Evolutionary conservation across 306 rosid genomes (phyloP).

Genomic region (Gynostemma pentaphyllum): DNA sequence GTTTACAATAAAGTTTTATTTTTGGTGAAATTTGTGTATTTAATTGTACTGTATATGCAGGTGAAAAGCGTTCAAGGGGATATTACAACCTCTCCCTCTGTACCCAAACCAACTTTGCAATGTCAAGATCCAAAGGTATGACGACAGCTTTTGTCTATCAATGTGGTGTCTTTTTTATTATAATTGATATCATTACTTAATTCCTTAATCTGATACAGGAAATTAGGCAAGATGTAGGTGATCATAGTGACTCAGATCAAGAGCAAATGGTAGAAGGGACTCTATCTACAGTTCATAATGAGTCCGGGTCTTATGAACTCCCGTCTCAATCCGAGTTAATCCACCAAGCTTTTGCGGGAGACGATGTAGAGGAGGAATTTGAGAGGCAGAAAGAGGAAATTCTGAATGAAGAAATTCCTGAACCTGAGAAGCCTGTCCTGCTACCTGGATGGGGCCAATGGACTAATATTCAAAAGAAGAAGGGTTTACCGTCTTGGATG

Average conservation of each 20-base stretch:
- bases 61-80: conserved; percentile 27
- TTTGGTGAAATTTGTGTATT: not conserved
- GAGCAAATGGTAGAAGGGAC: conserved; percentile 77
- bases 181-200: conserved; percentile 7
- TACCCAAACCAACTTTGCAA: conserved; percentile 15
- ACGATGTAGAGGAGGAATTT: conserved; percentile 81
- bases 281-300: conserved; percentile 43
- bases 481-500: conserved; percentile 82
- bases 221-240: conserved; percentile 34
- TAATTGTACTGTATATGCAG: conserved; percentile 29
- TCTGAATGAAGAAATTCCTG: conserved; percentile 74
- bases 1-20: not conserved
- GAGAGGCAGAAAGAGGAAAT: conserved; percentile 59
- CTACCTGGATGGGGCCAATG: conserved; percentile 99
- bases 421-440: conserved; percentile 65
- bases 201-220: conserved; percentile 24
- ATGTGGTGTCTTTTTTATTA: not conserved
- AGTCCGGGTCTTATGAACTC: conserved; percentile 50
- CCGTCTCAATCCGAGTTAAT: conserved; percentile 89
- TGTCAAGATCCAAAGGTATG: conserved; percentile 37
- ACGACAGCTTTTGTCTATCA: not conserved
- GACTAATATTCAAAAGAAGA: conserved; percentile 71
- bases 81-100: conserved; percentile 18
- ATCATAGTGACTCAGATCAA: conserved; percentile 54
- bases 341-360: conserved; percentile 78